These are phyloP conservation scores for Xylaria palmicola DNA, from an alignment of 495 filamentous ascomycete species.

Conservation along the genomic window DNA sequence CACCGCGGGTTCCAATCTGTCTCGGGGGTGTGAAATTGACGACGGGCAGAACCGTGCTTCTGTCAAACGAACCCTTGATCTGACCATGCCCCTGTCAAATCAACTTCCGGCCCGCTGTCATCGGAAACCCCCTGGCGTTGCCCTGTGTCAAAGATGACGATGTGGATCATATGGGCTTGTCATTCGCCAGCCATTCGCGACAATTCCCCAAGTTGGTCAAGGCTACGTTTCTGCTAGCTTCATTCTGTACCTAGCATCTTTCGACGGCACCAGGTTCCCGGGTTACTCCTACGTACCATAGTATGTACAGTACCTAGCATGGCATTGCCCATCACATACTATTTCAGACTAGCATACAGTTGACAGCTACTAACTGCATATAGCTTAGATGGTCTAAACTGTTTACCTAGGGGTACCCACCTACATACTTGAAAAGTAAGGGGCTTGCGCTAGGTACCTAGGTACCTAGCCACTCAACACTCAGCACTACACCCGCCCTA, in stretches of 20 bases:
- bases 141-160: background rate
- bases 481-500: too few relatives aligned
- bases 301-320: background rate
- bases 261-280: constrained; percentile 11
- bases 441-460: too few relatives aligned
- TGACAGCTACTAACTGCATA: too few relatives aligned
- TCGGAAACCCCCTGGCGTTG: constrained; percentile 10
- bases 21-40: constrained; percentile 4
- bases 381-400: too few relatives aligned
- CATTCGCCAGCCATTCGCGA: constrained; percentile 12
- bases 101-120: constrained; percentile 16
- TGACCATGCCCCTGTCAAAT: constrained; percentile 9
- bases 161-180: constrained; percentile 1
- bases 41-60: constrained; percentile 14
- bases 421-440: too few relatives aligned
- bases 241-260: background rate
- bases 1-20: background rate
- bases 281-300: constrained; percentile 6
- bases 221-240: background rate
- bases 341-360: background rate
- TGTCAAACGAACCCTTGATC: constrained; percentile 17
- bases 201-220: constrained; percentile 15
- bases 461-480: too few relatives aligned
- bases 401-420: too few relatives aligned
- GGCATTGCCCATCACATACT: background rate